phyloP scores from a whole-genome alignment of 2,329 filamentous ascomycete genomes.

The Xylariaceae sp. region DNA sequence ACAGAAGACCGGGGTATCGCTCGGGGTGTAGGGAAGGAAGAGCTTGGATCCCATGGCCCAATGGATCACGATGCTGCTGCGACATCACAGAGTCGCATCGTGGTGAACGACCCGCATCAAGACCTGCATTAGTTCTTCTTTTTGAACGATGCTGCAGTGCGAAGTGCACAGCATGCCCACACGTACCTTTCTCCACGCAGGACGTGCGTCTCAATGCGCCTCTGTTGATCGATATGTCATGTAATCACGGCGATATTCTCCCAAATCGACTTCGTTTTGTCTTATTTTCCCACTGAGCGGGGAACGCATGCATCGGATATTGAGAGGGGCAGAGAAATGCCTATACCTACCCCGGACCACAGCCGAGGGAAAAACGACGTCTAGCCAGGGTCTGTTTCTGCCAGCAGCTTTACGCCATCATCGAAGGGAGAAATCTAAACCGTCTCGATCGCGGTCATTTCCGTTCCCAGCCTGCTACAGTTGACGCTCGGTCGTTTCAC shows the following conservation, averaged over 20 bases:
- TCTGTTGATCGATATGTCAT: not conserved
- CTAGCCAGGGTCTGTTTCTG: not conserved
- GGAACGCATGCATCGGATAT: conserved; percentile 18
- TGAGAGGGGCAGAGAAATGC: conserved; percentile 6
- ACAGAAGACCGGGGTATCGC: not conserved
- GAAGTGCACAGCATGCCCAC: not conserved
- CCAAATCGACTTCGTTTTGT: conserved; percentile 11
- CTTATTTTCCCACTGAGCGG: conserved; percentile 11
- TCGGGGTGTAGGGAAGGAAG: not conserved
- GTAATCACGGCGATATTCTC: conserved; percentile 12
- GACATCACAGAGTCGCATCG: conserved; percentile 16
- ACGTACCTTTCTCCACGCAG: conserved; percentile 5
- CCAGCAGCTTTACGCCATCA: not conserved
- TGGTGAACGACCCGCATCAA: conserved; percentile 10
- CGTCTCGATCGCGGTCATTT: not conserved
- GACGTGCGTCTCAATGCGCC: not conserved
- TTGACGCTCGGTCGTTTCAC: not conserved
- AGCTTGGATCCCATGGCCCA: conserved; percentile 13
- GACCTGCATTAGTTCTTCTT: conserved; percentile 20
- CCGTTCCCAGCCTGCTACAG: not conserved
- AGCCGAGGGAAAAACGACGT: conserved; percentile 2
- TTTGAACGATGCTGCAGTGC: conserved; percentile 7
- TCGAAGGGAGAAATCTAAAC: not conserved
- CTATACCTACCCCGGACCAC: not conserved
- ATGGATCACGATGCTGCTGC: conserved; percentile 16